phyloP scores from a whole-genome alignment of 176 grass and related monocot genomes.

The Panicum miliaceum region DNA sequence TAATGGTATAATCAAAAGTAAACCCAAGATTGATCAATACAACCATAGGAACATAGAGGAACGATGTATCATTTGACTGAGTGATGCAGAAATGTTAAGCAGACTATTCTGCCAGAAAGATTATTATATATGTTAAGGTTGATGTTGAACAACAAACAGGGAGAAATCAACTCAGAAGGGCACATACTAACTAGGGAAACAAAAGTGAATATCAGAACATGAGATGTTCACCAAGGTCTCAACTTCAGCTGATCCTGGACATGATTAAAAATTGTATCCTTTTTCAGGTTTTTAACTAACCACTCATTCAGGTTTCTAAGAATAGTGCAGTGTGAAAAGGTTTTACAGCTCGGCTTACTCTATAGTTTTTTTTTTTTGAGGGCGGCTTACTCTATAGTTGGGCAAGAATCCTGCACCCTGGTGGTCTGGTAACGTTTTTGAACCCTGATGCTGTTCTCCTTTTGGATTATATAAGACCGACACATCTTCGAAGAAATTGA shows the following conservation, averaged over 20 bases:
- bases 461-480: not conserved
- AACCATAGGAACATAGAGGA: slow-evolving; percentile 6
- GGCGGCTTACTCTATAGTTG: not conserved
- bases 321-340: not conserved
- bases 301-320: slow-evolving; percentile 7
- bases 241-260: slow-evolving; percentile 10
- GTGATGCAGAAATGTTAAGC: slow-evolving; percentile 28
- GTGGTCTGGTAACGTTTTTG: not conserved
- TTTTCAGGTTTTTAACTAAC: slow-evolving; percentile 12
- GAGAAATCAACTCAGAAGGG: slow-evolving; percentile 37
- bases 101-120: not conserved
- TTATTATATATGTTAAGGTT: slow-evolving; percentile 4
- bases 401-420: not conserved
- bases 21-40: slow-evolving; percentile 6
- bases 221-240: not conserved
- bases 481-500: not conserved
- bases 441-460: not conserved
- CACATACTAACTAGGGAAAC: slow-evolving; percentile 3
- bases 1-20: not conserved
- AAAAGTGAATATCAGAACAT: slow-evolving; percentile 5
- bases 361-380: no score
- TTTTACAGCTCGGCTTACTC: not conserved
- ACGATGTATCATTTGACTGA: not conserved
- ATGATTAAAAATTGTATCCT: slow-evolving; percentile 15
- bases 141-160: not conserved